phyloP scores from a whole-genome alignment of 768 basidiomycete species.

The Cantharellus anzutake region DNA sequence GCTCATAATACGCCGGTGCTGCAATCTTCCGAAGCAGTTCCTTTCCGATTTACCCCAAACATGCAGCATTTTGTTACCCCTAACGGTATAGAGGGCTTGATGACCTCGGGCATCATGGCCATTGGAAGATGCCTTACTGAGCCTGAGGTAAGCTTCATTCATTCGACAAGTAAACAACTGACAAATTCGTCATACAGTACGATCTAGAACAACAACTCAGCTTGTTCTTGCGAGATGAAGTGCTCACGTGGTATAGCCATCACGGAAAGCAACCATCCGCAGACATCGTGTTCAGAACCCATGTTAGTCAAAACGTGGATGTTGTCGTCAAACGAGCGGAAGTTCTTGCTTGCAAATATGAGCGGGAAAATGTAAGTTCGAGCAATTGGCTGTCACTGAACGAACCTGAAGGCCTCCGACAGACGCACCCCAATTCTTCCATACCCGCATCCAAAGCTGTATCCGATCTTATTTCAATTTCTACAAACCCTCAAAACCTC shows the following conservation, averaged over 20 bases:
- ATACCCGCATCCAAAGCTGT: slow-evolving; percentile 51
- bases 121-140: slow-evolving; percentile 81
- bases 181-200: slow-evolving; percentile 29
- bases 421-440: not conserved
- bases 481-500: slow-evolving; percentile 72
- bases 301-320: slow-evolving; percentile 38
- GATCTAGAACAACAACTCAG: slow-evolving; percentile 85
- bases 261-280: slow-evolving; percentile 36
- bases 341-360: slow-evolving; percentile 67
- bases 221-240: slow-evolving; percentile 85
- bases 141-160: slow-evolving; percentile 48
- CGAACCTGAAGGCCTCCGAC: not conserved
- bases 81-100: slow-evolving; percentile 72
- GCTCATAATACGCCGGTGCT: slow-evolving; percentile 11
- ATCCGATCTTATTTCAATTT: slow-evolving; percentile 61
- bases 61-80: slow-evolving; percentile 86
- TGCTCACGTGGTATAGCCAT: slow-evolving; percentile 48
- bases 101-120: slow-evolving; percentile 75
- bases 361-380: slow-evolving; percentile 52
- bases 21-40: slow-evolving; percentile 50
- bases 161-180: not conserved
- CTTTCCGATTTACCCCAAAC: slow-evolving; percentile 95
- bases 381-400: slow-evolving; percentile 4
- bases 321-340: slow-evolving; percentile 64
- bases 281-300: slow-evolving; percentile 38